Conservation (phyloP, 2,329 filamentous ascomycete genomes). For the Epichloe uncinata region DNA sequence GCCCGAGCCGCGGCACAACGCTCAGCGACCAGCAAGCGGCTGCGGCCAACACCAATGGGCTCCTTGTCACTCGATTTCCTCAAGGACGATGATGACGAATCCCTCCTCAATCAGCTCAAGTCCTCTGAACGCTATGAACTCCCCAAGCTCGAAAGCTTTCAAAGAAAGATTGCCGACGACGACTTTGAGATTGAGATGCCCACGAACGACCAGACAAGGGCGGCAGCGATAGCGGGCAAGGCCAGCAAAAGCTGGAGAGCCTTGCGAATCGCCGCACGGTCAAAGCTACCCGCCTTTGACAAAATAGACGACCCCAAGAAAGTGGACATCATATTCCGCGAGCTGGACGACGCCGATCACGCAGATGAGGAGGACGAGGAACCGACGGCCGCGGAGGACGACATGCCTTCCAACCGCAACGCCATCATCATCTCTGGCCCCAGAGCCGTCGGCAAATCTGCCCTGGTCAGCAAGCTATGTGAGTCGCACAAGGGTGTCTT, state of each 20-base stretch:
- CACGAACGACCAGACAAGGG: constrained; percentile 44
- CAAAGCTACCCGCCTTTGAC: constrained; percentile 66
- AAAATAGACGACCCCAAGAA: constrained; percentile 76
- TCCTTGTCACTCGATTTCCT: constrained; percentile 70
- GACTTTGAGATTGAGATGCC: constrained; percentile 83
- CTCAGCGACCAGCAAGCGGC: constrained; percentile 55
- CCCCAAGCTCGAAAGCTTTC: constrained; percentile 58
- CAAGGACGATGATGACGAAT: constrained; percentile 44
- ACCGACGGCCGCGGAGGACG: constrained; percentile 16
- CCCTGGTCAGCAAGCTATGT: constrained; percentile 48
- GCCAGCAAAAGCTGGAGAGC: constrained; percentile 86
- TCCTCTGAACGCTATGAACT: constrained; percentile 49
- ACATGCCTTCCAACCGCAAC: constrained; percentile 34
- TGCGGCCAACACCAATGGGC: constrained; percentile 55
- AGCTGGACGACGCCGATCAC: constrained; percentile 26
- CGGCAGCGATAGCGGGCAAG: constrained; percentile 52
- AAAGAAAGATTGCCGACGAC: constrained; percentile 60
- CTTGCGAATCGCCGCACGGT: constrained; percentile 63
- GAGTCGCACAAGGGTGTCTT: constrained; percentile 53
- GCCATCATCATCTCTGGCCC: constrained; percentile 57
- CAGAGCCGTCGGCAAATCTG: constrained; percentile 47
- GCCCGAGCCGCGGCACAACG: constrained; percentile 54
- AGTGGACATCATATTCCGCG: constrained; percentile 43
- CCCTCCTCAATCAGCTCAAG: constrained; percentile 57
- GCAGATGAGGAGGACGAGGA: constrained; percentile 20